Percentiles rank a stretch among this genome's conserved stretches.
phyloP scores from a whole-genome alignment of 805 yeast species.

The Helenozyma baotianmanensis region DNA sequence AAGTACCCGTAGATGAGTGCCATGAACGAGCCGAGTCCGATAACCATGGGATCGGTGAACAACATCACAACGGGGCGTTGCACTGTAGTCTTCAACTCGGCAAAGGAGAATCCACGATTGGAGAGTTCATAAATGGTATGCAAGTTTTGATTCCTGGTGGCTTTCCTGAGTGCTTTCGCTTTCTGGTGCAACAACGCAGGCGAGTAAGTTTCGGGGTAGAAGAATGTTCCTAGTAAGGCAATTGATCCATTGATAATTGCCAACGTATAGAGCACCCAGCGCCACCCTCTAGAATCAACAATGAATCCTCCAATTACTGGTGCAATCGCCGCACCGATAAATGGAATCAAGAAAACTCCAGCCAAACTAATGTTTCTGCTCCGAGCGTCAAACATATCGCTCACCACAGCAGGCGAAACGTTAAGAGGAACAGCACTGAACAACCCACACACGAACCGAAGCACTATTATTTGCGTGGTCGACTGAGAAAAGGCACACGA shows the following conservation, averaged over 20 bases:
- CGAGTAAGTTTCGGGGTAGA: slow-evolving; percentile 33
- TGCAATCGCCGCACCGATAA: slow-evolving; percentile 35
- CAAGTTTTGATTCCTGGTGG: slow-evolving; percentile 32
- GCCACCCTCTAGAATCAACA: slow-evolving; percentile 29
- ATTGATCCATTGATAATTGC: slow-evolving; percentile 32
- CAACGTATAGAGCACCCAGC: slow-evolving; percentile 34
- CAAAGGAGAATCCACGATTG: slow-evolving; percentile 21
- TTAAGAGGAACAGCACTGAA: slow-evolving; percentile 36
- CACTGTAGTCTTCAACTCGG: slow-evolving; percentile 21
- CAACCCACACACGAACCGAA: slow-evolving; percentile 33
- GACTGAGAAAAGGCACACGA: slow-evolving; percentile 33
- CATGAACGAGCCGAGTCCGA: slow-evolving; percentile 39
- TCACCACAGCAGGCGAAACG: slow-evolving; percentile 36
- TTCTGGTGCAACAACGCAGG: slow-evolving; percentile 28
- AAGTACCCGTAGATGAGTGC: slow-evolving; percentile 40
- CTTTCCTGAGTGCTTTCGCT: slow-evolving; percentile 25
- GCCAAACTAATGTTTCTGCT: slow-evolving; percentile 33
- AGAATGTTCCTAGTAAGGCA: slow-evolving; percentile 27
- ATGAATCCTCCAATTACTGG: slow-evolving; percentile 36
- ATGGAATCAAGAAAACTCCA: slow-evolving; percentile 33
- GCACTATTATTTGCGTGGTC: slow-evolving; percentile 30
- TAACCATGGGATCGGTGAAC: slow-evolving; percentile 33
- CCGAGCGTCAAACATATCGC: slow-evolving; percentile 33
- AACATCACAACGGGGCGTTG: slow-evolving; percentile 31
- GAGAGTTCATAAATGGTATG: slow-evolving; percentile 37